These are phyloP conservation scores for Fusarium napiforme DNA, from an alignment of 2,329 filamentous ascomycete species.

Conservation along the genomic window DNA sequence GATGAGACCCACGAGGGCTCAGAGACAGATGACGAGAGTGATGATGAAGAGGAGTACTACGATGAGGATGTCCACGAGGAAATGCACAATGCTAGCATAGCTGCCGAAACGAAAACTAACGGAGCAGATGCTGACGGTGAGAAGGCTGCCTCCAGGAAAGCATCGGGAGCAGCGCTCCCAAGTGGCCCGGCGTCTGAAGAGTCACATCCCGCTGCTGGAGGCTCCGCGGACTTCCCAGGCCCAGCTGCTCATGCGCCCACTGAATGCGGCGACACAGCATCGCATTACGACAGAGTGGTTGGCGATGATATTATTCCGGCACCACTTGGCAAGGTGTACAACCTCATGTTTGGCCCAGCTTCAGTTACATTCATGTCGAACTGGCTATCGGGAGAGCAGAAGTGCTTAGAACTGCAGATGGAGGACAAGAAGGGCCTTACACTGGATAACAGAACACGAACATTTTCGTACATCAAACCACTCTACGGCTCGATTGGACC, in stretches of 20 bases:
- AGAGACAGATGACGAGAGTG: slow-evolving; percentile 70
- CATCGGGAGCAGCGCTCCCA: slow-evolving; percentile 65
- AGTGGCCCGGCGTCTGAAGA: slow-evolving; percentile 62
- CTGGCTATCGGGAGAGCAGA: slow-evolving; percentile 88
- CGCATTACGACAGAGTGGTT: slow-evolving; percentile 85
- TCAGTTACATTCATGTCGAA: slow-evolving; percentile 86
- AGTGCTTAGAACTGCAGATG: slow-evolving; percentile 86
- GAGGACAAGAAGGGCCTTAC: slow-evolving; percentile 84
- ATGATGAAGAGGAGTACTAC: slow-evolving; percentile 69
- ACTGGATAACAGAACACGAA: slow-evolving; percentile 78
- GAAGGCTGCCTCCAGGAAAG: slow-evolving; percentile 75
- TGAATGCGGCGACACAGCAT: slow-evolving; percentile 80
- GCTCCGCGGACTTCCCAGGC: slow-evolving; percentile 79
- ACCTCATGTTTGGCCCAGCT: slow-evolving; percentile 82
- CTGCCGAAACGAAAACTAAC: slow-evolving; percentile 55
- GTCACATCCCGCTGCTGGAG: slow-evolving; percentile 54
- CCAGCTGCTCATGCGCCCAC: slow-evolving; percentile 84
- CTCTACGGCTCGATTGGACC: slow-evolving; percentile 86
- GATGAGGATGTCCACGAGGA: slow-evolving; percentile 83
- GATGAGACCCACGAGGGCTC: slow-evolving; percentile 63
- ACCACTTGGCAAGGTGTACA: slow-evolving; percentile 91
- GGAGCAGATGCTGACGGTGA: slow-evolving; percentile 65
- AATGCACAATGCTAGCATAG: slow-evolving; percentile 77
- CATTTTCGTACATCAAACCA: slow-evolving; percentile 91
- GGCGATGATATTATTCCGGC: slow-evolving; percentile 89